Percentiles rank a stretch among this genome's conserved stretches.
Evolutionary conservation across 192 early-diverging fungal species (phyloP).

Genomic region (Diversispora epigaea): DNA sequence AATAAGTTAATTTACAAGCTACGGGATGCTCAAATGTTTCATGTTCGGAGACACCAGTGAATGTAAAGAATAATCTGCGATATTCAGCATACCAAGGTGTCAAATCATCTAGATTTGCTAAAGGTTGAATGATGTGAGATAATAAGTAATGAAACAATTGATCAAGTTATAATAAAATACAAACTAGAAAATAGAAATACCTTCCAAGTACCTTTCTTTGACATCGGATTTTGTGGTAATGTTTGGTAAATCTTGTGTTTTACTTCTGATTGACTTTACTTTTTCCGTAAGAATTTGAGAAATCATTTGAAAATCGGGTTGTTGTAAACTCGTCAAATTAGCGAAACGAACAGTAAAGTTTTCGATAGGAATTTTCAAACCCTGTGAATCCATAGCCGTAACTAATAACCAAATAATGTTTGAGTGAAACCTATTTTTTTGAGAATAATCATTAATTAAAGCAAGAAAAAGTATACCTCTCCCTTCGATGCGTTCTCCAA

Average conservation of each 20-base stretch:
- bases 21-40: conserved; percentile 95
- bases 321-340: conserved; percentile 54
- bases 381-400: conserved; percentile 60
- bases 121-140: neutral
- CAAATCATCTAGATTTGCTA: conserved; percentile 52
- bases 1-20: conserved; percentile 57
- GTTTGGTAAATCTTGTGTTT: conserved; percentile 38
- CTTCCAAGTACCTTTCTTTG: conserved; percentile 47
- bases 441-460: neutral
- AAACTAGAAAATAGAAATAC: conserved; percentile 22
- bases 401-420: conserved; percentile 35
- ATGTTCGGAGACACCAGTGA: conserved; percentile 77
- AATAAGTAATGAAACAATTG: neutral
- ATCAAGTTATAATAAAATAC: neutral
- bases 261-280: conserved; percentile 38
- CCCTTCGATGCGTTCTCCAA: conserved; percentile 66
- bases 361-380: conserved; percentile 57
- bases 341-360: conserved; percentile 67
- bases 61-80: conserved; percentile 59
- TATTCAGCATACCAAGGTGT: conserved; percentile 89
- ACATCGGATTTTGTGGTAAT: conserved; percentile 49
- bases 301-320: conserved; percentile 48
- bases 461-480: conserved; percentile 44
- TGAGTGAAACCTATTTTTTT: too few relatives aligned
- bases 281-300: conserved; percentile 51